Evolutionary conservation across 192 early-diverging fungal genomes (phyloP).

Genomic region (Entomortierella parvispora): DNA sequence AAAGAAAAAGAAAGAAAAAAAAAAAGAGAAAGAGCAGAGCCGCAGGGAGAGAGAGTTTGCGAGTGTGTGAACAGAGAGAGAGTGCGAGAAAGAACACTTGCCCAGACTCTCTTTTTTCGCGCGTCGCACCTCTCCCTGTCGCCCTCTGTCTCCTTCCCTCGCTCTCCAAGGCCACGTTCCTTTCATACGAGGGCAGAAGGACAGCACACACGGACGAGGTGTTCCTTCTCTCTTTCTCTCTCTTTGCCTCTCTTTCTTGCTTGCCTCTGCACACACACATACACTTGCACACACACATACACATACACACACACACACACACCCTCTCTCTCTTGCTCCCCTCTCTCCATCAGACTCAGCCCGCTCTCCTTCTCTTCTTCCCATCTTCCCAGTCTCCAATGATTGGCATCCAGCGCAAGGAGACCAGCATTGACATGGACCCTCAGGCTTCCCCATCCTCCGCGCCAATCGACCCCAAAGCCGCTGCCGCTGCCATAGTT

Average conservation of each 20-base stretch:
- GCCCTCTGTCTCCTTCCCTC: too few relatives aligned
- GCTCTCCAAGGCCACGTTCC: too few relatives aligned
- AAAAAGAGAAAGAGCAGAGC: neutral
- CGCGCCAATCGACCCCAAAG: neutral
- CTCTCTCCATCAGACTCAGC: neutral
- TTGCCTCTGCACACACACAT: neutral
- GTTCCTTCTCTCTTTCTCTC: neutral
- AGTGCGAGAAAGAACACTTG: neutral
- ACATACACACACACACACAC: neutral
- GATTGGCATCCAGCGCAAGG: conserved; percentile 36
- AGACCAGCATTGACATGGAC: conserved; percentile 9
- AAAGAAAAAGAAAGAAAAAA: neutral
- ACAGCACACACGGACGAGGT: neutral
- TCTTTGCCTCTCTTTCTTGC: neutral
- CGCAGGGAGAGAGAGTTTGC: neutral
- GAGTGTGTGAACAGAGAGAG: conserved; percentile 1
- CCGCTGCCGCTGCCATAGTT: too few relatives aligned
- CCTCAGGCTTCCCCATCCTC: neutral
- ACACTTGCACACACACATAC: neutral
- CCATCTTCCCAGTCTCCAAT: conserved; percentile 14
- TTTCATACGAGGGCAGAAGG: neutral
- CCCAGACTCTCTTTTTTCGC: too few relatives aligned
- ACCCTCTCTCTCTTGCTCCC: neutral
- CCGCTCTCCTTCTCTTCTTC: neutral
- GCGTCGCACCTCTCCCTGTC: too few relatives aligned